A percentile compares a stretch with the other conserved stretches of the same genome.
These are phyloP conservation scores for Saturnispora kantuleensis DNA, from an alignment of 805 yeast genomes.

Conservation along the genomic window DNA sequence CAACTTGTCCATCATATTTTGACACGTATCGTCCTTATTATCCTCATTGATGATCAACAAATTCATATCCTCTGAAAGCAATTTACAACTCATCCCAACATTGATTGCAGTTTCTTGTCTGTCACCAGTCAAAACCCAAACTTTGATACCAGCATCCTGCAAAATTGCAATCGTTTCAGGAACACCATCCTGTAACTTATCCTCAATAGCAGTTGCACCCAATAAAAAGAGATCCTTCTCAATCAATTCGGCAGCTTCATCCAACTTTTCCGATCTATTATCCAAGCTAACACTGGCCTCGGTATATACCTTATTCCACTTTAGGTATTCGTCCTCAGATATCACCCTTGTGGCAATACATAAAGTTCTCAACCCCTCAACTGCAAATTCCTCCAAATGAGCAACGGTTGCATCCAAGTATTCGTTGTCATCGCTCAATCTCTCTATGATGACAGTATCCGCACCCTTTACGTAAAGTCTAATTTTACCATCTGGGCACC, in stretches of 20 bases:
- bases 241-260: constrained; percentile 80
- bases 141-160: constrained; percentile 93
- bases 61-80: constrained; percentile 93
- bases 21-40: constrained; percentile 61
- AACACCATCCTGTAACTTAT: constrained; percentile 94
- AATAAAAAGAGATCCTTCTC: constrained; percentile 70
- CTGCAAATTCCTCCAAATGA: constrained; percentile 93
- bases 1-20: constrained; percentile 65
- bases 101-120: constrained; percentile 98
- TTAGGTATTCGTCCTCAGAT: constrained; percentile 63
- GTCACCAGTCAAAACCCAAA: constrained; percentile 98
- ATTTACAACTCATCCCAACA: constrained; percentile 96
- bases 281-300: constrained; percentile 77
- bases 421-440: constrained; percentile 65
- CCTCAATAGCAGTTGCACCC: constrained; percentile 99
- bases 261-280: constrained; percentile 66
- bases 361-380: constrained; percentile 88
- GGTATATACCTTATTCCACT: constrained; percentile 59
- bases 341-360: constrained; percentile 84
- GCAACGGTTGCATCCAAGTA: constrained; percentile 73
- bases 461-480: constrained; percentile 94
- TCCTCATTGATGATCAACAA: constrained; percentile 83
- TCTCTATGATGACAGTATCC: constrained; percentile 87
- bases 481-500: constrained; percentile 90
- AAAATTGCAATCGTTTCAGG: constrained; percentile 94